These are phyloP conservation scores for Pseudopediastrum boryanum DNA, from an alignment of 139 green algal genomes.

Conservation along the genomic window DNA sequence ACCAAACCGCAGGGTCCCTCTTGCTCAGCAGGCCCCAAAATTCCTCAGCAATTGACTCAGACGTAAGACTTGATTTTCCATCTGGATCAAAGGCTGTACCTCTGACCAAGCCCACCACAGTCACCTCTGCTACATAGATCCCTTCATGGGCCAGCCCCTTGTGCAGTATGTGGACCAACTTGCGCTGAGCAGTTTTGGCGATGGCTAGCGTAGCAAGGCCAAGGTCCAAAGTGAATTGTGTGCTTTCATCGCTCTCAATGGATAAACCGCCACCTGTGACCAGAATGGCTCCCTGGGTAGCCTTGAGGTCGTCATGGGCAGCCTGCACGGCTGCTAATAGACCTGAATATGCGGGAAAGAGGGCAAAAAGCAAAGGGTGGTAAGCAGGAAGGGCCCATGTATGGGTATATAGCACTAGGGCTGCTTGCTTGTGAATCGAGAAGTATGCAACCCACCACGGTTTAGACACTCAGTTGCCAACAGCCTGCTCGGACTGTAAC, in stretches of 20 bases:
- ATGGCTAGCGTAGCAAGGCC: neutral
- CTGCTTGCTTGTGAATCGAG: too few relatives aligned
- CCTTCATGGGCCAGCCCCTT: slow-evolving; percentile 1
- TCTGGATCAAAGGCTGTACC: slow-evolving; percentile 13
- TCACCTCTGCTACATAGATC: slow-evolving; percentile 32
- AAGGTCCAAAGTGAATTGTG: neutral
- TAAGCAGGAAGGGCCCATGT: neutral
- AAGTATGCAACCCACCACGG: too few relatives aligned
- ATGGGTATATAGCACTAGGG: neutral
- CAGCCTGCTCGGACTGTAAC: too few relatives aligned
- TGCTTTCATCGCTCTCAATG: neutral
- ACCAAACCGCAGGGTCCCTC: slow-evolving; percentile 17
- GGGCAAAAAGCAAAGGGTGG: neutral
- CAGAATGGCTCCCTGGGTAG: neutral
- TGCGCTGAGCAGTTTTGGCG: slow-evolving; percentile 35
- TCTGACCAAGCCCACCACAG: slow-evolving; percentile 1
- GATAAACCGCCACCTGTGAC: slow-evolving; percentile 14
- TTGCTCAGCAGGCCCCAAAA: neutral
- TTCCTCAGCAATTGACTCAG: slow-evolving; percentile 9
- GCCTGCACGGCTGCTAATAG: slow-evolving; percentile 26
- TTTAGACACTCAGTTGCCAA: too few relatives aligned
- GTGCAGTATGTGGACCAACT: slow-evolving; percentile 32
- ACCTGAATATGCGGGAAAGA: neutral
- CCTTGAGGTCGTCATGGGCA: slow-evolving; percentile 16
- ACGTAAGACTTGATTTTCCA: neutral